phyloP scores from a whole-genome alignment of 2,329 filamentous ascomycete species.

The Endothia cerciana region DNA sequence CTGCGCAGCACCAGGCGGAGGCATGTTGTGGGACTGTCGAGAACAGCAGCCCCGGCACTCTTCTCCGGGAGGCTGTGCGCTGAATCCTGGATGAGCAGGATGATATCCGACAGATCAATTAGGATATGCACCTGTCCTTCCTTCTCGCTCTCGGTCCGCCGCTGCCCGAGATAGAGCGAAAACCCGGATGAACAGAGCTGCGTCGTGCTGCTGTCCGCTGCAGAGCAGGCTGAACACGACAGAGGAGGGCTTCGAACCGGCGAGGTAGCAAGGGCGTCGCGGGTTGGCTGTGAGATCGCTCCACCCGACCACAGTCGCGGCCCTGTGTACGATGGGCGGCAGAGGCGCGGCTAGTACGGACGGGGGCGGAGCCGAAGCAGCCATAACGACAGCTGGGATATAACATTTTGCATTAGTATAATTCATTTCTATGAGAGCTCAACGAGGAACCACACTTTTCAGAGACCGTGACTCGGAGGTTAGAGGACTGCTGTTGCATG shows the following conservation, averaged over 20 bases:
- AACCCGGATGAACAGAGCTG: not conserved
- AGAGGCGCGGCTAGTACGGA: not conserved
- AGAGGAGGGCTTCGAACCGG: too few relatives aligned
- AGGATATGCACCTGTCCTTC: not conserved
- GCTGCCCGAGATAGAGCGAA: too few relatives aligned
- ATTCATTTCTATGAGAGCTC: not conserved
- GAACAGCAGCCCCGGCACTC: not conserved
- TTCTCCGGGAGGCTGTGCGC: not conserved
- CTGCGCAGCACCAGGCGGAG: not conserved
- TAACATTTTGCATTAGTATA: not conserved
- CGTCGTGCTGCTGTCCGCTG: not conserved
- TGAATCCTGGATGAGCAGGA: not conserved
- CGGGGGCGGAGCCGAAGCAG: not conserved
- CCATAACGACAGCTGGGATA: not conserved
- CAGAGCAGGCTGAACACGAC: not conserved
- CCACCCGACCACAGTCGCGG: not conserved
- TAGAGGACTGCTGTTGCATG: too few relatives aligned
- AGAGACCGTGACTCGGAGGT: too few relatives aligned
- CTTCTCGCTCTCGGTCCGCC: not conserved
- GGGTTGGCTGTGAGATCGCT: not conserved
- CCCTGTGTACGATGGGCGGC: not conserved
- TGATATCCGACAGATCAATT: not conserved
- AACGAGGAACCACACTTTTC: too few relatives aligned
- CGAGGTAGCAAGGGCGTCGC: not conserved
- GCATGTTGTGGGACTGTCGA: not conserved